Conservation (phyloP, 495 filamentous ascomycete species). For the Xylaria palmicola region DNA sequence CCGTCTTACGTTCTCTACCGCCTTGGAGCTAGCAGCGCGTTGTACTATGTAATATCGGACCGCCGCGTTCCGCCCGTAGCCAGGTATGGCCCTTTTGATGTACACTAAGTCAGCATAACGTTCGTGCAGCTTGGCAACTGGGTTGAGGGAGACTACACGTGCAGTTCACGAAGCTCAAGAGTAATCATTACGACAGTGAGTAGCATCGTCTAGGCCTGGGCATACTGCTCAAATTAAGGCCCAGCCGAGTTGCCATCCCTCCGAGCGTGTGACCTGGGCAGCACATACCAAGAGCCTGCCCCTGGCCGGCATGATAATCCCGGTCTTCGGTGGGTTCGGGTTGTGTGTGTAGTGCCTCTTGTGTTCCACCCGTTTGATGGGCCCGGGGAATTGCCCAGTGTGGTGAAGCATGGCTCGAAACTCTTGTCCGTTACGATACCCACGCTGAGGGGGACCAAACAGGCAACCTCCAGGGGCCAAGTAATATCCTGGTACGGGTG, state of each 20-base stretch:
- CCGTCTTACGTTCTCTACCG: conserved; percentile 17
- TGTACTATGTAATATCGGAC: conserved; percentile 15
- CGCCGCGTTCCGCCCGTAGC: conserved; percentile 12
- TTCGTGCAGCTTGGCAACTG: conserved; percentile 5
- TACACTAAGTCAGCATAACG: conserved; percentile 3
- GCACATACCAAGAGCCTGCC: not conserved
- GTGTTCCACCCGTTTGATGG: conserved; percentile 1
- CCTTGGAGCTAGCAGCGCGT: conserved; percentile 5
- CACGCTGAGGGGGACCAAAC: not conserved
- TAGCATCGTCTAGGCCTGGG: not conserved
- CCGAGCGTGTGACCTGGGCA: no score
- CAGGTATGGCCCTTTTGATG: conserved; percentile 4
- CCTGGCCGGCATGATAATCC: not conserved
- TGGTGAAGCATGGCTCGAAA: not conserved
- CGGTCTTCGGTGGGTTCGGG: conserved; percentile 16
- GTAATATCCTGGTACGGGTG: not conserved
- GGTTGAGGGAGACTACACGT: conserved; percentile 1
- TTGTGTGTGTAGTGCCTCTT: not conserved
- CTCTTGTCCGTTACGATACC: not conserved
- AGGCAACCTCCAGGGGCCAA: not conserved
- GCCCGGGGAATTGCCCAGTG: not conserved
- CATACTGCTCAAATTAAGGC: no score
- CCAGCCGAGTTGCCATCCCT: no score
- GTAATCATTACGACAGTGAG: not conserved
- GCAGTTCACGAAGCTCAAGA: not conserved